These are phyloP conservation scores for Exophiala spinifera DNA, from an alignment of 2,329 filamentous ascomycete genomes.

Conservation along the genomic window DNA sequence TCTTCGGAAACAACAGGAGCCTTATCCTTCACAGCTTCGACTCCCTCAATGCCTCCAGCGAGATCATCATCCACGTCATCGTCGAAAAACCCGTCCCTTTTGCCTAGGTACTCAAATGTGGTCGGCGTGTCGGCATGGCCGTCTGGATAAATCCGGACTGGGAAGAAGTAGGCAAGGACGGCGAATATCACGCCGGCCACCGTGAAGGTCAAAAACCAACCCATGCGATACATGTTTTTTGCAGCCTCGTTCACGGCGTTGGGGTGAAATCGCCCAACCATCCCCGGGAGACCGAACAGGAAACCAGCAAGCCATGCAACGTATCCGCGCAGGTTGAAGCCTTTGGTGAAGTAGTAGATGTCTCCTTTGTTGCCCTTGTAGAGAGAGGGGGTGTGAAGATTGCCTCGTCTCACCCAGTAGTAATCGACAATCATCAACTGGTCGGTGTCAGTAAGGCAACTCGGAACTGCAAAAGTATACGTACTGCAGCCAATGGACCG, in stretches of 20 bases:
- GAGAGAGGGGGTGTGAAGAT: slow-evolving; percentile 40
- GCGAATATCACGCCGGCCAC: not conserved
- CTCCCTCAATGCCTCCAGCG: slow-evolving; percentile 1
- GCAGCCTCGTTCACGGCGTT: slow-evolving; percentile 1
- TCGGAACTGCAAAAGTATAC: not conserved
- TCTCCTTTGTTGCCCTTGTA: slow-evolving; percentile 27
- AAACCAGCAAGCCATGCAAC: slow-evolving; percentile 1
- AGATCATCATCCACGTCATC: not conserved
- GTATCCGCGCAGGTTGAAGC: slow-evolving; percentile 4
- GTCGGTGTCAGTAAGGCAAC: not conserved
- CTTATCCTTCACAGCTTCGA: not conserved
- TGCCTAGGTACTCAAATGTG: slow-evolving; percentile 1
- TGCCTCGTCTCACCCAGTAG: slow-evolving; percentile 37
- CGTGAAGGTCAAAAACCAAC: slow-evolving; percentile 1
- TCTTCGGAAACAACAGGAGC: not conserved
- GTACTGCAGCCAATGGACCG: slow-evolving; percentile 32
- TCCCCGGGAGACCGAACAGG: slow-evolving; percentile 1
- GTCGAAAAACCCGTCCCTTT: slow-evolving; percentile 2
- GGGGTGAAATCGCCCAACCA: not conserved
- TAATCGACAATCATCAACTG: slow-evolving; percentile 41
- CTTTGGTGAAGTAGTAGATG: slow-evolving; percentile 1
- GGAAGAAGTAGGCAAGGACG: not conserved
- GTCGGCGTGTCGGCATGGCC: not conserved
- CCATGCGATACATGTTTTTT: slow-evolving; percentile 3
- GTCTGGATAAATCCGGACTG: not conserved